These are phyloP conservation scores for Colletotrichum shisoi DNA, from an alignment of 2,329 filamentous ascomycete genomes.

Conservation along the genomic window DNA sequence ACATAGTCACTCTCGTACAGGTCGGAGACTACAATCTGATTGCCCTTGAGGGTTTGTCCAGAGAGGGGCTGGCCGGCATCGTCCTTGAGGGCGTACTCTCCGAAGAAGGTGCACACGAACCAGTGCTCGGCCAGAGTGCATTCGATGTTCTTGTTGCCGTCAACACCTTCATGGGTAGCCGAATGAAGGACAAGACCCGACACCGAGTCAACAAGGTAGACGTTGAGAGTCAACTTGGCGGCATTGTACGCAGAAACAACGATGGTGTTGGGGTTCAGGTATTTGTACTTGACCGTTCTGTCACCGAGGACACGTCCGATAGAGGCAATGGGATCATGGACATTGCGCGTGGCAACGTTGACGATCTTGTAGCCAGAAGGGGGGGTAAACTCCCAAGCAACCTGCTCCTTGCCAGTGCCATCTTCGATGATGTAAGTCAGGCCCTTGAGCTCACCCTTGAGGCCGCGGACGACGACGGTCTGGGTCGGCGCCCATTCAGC, in stretches of 20 bases:
- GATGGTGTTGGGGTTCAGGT: slow-evolving; percentile 85
- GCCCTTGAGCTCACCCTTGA: slow-evolving; percentile 62
- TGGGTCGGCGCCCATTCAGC: slow-evolving; percentile 59
- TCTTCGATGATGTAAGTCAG: slow-evolving; percentile 59
- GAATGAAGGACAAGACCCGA: slow-evolving; percentile 83
- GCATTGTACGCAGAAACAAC: slow-evolving; percentile 75
- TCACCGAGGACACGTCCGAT: slow-evolving; percentile 94
- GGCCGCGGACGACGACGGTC: slow-evolving; percentile 62
- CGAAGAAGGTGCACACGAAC: slow-evolving; percentile 85
- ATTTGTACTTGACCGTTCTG: slow-evolving; percentile 95
- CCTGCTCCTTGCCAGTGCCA: slow-evolving; percentile 53
- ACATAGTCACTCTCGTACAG: slow-evolving; percentile 85
- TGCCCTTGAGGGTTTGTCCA: slow-evolving; percentile 74
- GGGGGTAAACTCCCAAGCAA: slow-evolving; percentile 78
- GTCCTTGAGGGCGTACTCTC: slow-evolving; percentile 65
- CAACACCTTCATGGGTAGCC: slow-evolving; percentile 74
- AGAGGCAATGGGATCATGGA: slow-evolving; percentile 88
- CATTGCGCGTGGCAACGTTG: slow-evolving; percentile 70
- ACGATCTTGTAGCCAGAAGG: slow-evolving; percentile 72
- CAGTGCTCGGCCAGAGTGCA: slow-evolving; percentile 92
- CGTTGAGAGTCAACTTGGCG: slow-evolving; percentile 65
- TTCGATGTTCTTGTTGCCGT: slow-evolving; percentile 74
- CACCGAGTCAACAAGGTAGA: slow-evolving; percentile 85
- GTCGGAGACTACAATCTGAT: slow-evolving; percentile 85
- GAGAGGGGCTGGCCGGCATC: slow-evolving; percentile 47